phyloP scores from a whole-genome alignment of 257 asterid genomes.

The Leonotis leonurus region DNA sequence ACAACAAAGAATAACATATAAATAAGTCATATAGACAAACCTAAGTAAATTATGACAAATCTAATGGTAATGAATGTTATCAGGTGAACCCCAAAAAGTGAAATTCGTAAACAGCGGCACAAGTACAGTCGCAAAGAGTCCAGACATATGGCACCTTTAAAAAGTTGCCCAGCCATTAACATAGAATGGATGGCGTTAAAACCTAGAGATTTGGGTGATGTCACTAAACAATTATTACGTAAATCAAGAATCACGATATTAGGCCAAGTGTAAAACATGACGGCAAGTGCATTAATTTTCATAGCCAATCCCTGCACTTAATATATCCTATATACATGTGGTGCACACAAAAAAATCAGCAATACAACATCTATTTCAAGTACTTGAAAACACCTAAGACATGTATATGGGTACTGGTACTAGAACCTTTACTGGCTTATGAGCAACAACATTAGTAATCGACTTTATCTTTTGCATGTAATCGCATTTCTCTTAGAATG shows the following conservation, averaged over 20 bases:
- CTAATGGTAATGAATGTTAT: neutral
- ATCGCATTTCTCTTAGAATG: neutral
- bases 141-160: neutral
- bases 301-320: neutral
- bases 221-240: neutral
- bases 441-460: neutral
- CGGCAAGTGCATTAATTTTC: neutral
- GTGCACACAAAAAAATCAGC: neutral
- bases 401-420: neutral
- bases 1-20: neutral
- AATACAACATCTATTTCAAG: neutral
- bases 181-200: neutral
- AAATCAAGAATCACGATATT: neutral
- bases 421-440: neutral
- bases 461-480: neutral
- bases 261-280: neutral
- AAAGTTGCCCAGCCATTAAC: neutral
- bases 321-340: neutral
- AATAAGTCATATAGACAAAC: neutral
- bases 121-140: neutral
- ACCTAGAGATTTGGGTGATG: slow-evolving; percentile 1
- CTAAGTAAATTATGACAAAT: neutral
- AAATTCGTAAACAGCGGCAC: neutral
- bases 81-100: neutral
- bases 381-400: neutral